Evolutionary conservation across 1,139 yeast genomes (phyloP).

Genomic region (Nakaseomyces kungkrabaensis): DNA sequence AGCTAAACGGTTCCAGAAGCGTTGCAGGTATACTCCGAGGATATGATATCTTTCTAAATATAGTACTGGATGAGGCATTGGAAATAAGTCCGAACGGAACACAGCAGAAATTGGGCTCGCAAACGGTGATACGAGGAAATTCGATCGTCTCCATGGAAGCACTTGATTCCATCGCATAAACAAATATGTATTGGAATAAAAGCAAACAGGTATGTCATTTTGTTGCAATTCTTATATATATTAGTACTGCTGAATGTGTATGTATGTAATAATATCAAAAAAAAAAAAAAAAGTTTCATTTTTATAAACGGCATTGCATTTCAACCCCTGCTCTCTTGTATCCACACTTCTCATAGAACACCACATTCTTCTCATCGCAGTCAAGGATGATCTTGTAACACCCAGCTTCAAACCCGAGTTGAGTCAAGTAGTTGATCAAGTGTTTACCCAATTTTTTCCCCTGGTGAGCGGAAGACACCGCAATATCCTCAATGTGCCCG

Average conservation of each 20-base stretch:
- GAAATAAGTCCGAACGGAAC: conserved; percentile 50
- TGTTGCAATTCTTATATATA: too few species aligned
- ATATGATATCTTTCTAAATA: conserved; percentile 64
- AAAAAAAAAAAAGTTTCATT: too few species aligned
- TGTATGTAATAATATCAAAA: too few species aligned
- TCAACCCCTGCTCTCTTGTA: conserved; percentile 57
- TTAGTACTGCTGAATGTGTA: too few species aligned
- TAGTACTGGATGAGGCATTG: conserved; percentile 64
- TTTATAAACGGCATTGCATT: conserved; percentile 39
- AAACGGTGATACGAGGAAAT: conserved; percentile 49
- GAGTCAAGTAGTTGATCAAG: conserved; percentile 53
- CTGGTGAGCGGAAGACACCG: conserved; percentile 66
- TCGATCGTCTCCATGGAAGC: conserved; percentile 49
- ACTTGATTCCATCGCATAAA: conserved; percentile 25
- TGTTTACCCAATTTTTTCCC: conserved; percentile 72
- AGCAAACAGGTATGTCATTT: not conserved
- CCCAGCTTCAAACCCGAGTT: conserved; percentile 47
- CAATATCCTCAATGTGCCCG: conserved; percentile 93
- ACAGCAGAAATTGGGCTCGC: conserved; percentile 27
- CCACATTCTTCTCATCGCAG: conserved; percentile 71
- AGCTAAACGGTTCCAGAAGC: conserved; percentile 64
- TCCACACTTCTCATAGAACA: conserved; percentile 85
- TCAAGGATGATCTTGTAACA: conserved; percentile 88
- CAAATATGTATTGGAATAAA: too few species aligned
- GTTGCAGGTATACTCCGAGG: conserved; percentile 69